Conservation (phyloP, 108 stramenopile genomes). For the Chaetoceros muelleri region DNA sequence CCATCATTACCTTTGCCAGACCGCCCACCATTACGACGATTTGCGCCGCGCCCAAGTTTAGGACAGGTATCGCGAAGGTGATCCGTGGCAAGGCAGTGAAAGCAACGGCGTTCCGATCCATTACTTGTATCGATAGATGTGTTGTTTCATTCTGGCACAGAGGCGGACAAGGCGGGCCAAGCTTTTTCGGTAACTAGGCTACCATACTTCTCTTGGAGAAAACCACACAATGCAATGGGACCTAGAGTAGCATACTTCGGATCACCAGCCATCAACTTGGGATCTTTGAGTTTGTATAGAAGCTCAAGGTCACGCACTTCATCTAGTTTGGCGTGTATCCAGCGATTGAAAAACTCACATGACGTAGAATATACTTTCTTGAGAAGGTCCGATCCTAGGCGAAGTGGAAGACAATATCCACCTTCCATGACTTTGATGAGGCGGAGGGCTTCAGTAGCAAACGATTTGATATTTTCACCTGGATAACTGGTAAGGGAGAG, state of each 20-base stretch:
- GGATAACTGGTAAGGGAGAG: background rate
- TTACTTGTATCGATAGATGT: no score
- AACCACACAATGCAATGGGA: background rate
- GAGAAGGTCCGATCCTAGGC: background rate
- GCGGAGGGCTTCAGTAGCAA: background rate
- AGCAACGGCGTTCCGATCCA: no score
- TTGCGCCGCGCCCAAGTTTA: background rate
- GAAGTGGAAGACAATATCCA: background rate
- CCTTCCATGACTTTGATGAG: slow-evolving; percentile 1
- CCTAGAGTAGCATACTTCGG: background rate
- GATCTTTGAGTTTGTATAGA: background rate
- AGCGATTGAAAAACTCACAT: background rate
- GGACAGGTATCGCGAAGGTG: background rate
- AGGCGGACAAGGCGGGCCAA: no score
- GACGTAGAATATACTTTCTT: background rate
- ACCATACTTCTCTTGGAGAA: slow-evolving; percentile 1
- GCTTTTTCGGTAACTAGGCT: background rate
- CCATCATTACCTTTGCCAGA: background rate
- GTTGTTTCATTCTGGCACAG: no score
- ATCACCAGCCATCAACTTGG: background rate
- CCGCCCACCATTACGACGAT: background rate
- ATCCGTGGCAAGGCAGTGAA: background rate
- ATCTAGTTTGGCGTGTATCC: background rate
- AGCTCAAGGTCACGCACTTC: background rate
- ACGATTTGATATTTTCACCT: slow-evolving; percentile 1